phyloP scores from a whole-genome alignment of 78 protist genomes.

The Tieghemostelium lacteum region DNA sequence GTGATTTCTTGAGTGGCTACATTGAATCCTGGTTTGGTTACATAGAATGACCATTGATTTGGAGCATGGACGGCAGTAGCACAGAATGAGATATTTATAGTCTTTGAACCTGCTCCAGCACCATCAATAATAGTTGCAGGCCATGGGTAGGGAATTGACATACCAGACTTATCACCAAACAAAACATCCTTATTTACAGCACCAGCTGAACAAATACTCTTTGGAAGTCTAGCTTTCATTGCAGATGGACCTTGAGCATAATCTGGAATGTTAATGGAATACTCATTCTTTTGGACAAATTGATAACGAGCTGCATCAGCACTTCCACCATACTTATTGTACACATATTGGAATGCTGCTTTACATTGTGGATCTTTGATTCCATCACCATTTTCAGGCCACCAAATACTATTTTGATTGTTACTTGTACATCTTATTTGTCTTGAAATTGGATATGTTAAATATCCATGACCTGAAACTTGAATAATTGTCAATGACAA shows the following conservation, averaged over 20 bases:
- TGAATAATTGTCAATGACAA: too few species aligned
- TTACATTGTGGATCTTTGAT: slow-evolving; percentile 9
- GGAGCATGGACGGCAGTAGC: slow-evolving; percentile 63
- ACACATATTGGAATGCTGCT: slow-evolving; percentile 36
- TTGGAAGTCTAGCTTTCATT: slow-evolving; percentile 26
- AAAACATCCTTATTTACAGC: neutral
- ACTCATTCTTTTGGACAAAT: slow-evolving; percentile 57
- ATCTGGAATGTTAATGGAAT: slow-evolving; percentile 33
- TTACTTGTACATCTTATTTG: slow-evolving; percentile 15
- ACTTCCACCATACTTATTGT: neutral
- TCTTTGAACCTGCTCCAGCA: too few species aligned
- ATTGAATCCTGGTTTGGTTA: slow-evolving; percentile 42
- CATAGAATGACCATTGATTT: slow-evolving; percentile 45
- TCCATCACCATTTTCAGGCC: slow-evolving; percentile 17
- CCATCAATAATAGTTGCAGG: neutral
- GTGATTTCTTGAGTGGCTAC: neutral
- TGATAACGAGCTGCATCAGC: slow-evolving; percentile 22
- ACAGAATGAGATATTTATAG: too few species aligned
- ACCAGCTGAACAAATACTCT: slow-evolving; percentile 30
- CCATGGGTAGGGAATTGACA: slow-evolving; percentile 25
- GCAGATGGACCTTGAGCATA: slow-evolving; percentile 51
- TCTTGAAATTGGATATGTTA: slow-evolving; percentile 26
- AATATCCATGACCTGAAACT: slow-evolving; percentile 72
- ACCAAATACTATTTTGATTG: slow-evolving; percentile 3
- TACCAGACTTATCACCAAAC: slow-evolving; percentile 43